Base-by-base conservation (phyloP, 805 yeast genomes). In the Candida pseudofarinosa region DNA sequence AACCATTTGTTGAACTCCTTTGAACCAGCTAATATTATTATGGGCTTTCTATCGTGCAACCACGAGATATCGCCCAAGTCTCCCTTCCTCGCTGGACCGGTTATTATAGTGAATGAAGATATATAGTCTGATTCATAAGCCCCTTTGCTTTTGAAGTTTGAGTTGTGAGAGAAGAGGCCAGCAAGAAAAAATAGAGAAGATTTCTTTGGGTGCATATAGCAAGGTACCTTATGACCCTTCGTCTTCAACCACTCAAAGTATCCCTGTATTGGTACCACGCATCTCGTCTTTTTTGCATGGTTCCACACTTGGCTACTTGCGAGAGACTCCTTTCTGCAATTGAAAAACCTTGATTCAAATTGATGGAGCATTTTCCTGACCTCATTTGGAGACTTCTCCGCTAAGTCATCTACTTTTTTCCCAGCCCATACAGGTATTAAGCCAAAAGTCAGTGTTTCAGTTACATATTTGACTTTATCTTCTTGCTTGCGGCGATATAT, bases 11-110 rank as follows among this genome's bases (percentile, higher is more conserved):
- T 57, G 77, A 90, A 80, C 33, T 73, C 76, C n/a, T 65, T 50
- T 0, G 80, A 62, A 0, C 77, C 80, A 0, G 88, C 86, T 20
- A 67, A 72, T 4, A 88, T 43, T 12, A 88, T 73, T 1, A 85
- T 68, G 0, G 97, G 97, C 80, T 88, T 87, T 19, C 97, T 69
- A 1, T 66, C 61, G 58, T 90, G 97, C 2, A 90, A 60, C 85
- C 88, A 83, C 35, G 67, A 60, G 48, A 89, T 48, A 37, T 76
- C 76, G 32, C 71, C 60, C 0, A 82, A 76, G 33, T 65, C 74
- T 12, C 51, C 45, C 37, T 51, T 49, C 1, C 37, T 20, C 0
- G 95, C 91, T 0, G 78, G 76, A 0, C 85, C 84, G 0, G 97
- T 90, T 1, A 88, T 71, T 0, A 90, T 79, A 0, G 95, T 79